Conservation (phyloP, 1,284 basidiomycete genomes). For the Naganishia cerealis region DNA sequence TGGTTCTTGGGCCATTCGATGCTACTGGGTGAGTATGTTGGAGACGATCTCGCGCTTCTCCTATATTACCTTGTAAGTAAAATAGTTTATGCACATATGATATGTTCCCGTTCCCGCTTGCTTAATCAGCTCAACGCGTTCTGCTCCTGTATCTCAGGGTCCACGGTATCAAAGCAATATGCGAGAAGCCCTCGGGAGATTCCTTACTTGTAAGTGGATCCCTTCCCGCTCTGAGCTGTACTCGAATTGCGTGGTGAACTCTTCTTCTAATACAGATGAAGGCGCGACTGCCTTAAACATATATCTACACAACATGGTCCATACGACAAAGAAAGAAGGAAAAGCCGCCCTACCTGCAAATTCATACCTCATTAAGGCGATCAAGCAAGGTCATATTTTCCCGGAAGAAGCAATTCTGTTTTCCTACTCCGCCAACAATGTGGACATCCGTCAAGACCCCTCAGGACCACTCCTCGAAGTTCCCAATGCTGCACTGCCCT, state of each 20-base stretch:
- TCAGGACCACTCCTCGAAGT: background rate
- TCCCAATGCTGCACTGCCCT: conserved; percentile 47
- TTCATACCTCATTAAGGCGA: conserved; percentile 50
- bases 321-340: conserved; percentile 34
- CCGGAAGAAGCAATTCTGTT: conserved; percentile 50
- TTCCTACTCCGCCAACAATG: conserved; percentile 48
- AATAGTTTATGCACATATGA: background rate
- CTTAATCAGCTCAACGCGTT: background rate
- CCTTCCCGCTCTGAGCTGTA: background rate
- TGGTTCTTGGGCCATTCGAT: conserved; percentile 49
- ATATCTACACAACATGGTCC: conserved; percentile 47
- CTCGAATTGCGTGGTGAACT: background rate
- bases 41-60: conserved; percentile 50
- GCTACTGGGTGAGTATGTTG: conserved; percentile 49
- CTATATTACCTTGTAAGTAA: conserved; percentile 49
- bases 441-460: background rate
- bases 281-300: conserved; percentile 53
- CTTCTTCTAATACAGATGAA: conserved; percentile 41
- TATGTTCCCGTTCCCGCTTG: background rate
- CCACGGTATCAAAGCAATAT: conserved; percentile 52
- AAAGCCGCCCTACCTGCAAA: conserved; percentile 44
- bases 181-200: conserved; percentile 52
- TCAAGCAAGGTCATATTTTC: conserved; percentile 48
- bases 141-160: conserved; percentile 39
- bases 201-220: conserved; percentile 50